Conservation (phyloP, 139 green algal genomes). For the Pseudopediastrum boryanum region DNA sequence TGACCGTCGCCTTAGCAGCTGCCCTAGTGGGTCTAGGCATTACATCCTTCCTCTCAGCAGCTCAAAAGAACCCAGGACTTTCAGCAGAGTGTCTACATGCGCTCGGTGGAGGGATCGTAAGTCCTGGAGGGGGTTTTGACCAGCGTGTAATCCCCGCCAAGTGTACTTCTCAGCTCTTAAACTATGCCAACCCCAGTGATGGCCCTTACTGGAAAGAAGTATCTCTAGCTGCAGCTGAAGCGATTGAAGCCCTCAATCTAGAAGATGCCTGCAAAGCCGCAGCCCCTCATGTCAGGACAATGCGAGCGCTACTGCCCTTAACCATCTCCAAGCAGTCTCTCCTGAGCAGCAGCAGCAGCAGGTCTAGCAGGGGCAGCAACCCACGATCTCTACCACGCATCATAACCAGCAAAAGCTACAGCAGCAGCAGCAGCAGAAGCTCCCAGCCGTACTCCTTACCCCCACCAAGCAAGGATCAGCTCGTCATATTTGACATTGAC, state of each 20-base stretch:
- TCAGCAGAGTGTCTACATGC: conserved; percentile 23
- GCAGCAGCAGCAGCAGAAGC: not conserved
- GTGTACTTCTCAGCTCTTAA: conserved; percentile 10
- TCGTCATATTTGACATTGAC: conserved; percentile 63
- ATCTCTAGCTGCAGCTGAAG: not conserved
- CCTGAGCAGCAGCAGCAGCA: conserved; percentile 5
- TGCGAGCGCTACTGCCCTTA: not conserved
- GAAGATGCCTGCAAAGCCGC: no score
- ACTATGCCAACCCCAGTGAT: not conserved
- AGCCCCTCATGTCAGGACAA: not conserved
- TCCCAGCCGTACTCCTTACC: not conserved
- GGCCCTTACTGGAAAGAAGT: conserved; percentile 2
- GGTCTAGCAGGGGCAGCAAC: not conserved
- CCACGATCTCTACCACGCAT: not conserved
- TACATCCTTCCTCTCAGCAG: no score
- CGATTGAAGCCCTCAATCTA: not conserved
- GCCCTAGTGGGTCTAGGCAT: no score
- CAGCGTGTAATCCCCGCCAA: not conserved
- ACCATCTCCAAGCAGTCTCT: not conserved
- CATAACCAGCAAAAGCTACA: not conserved
- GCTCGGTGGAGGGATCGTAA: conserved; percentile 20
- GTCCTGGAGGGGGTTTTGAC: not conserved
- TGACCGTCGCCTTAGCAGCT: no score
- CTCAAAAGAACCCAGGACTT: not conserved
- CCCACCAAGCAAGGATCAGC: not conserved